Evolutionary conservation across 768 basidiomycete species (phyloP), one percentile per base, ranked within the genome.

Genomic region (Xerocomellus dryophilus): DNA sequence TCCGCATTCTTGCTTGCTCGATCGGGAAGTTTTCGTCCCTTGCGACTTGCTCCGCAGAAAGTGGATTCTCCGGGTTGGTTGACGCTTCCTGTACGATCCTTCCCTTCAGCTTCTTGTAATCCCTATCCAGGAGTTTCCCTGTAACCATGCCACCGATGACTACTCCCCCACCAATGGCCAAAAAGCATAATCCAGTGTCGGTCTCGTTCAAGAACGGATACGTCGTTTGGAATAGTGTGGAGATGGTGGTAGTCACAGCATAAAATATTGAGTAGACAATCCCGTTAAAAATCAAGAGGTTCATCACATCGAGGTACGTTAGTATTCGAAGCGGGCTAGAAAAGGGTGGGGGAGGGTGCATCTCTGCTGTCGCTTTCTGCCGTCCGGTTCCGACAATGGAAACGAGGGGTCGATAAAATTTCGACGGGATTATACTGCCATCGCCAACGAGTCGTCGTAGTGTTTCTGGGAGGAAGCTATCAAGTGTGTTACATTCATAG

Each of bases 161-260:
- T 71, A 84, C 84, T 0, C 92, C 93, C 15, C 81, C 79, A 2
- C 90, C 93, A 47, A 86, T 79, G 2, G 84, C 81, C 50, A 93
- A 71, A 72, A 85, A 94, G 66, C 88, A 92, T 5, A 94, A 70
- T 3, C 92, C 92, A 31, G 89, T 73, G 25, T 80, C 72, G 9
- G 77, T 70, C 60, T 77, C 76, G 56, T 62, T 71, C 44, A 81
- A 71, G 55, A 61, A 77, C 8, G 76, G 78, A 73, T 79, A 94
- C 29, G 63, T 67, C 8, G 66, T 51, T 56, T 74, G 70, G 78
- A 78, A 72, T 62, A 86, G 61, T 60, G 82, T 74, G 64, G 85
- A 71, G 73, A 73, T 63, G 20, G 75, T 76, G 50, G 74, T 61
- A 51, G 70, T 66, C 70, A 81, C 61, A 59, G 69, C 66, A 73